These are phyloP conservation scores for Cryptosporidium parvum DNA, from an alignment of 169 alveolate genomes.

Conservation along the genomic window DNA sequence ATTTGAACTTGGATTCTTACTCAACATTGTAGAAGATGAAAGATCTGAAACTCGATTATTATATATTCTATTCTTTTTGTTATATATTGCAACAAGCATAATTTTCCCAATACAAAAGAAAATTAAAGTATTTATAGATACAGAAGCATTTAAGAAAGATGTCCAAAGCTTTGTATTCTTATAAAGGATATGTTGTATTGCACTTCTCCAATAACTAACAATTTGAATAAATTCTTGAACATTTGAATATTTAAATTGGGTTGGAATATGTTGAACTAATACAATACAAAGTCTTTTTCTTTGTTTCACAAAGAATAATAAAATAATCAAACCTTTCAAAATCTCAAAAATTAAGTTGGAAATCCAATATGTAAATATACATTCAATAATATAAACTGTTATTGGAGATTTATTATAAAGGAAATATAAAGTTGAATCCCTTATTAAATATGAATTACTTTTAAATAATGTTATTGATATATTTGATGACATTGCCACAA, in stretches of 20 bases:
- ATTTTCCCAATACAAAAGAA: conserved; percentile 44
- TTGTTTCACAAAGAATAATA: conserved; percentile 52
- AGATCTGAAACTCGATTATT: conserved; percentile 5
- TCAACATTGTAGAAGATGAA: background rate
- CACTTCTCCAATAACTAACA: conserved; percentile 74
- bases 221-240: conserved; percentile 73
- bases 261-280: conserved; percentile 63
- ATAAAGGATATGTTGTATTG: conserved; percentile 53
- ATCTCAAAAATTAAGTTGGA: conserved; percentile 54
- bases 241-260: conserved; percentile 65
- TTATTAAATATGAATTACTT: conserved; percentile 48
- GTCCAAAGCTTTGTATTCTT: conserved; percentile 74
- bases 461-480: conserved; percentile 46
- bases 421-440: conserved; percentile 68
- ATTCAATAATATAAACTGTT: conserved; percentile 31
- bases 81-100: conserved; percentile 26
- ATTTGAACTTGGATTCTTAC: background rate
- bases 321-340: conserved; percentile 45
- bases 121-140: conserved; percentile 57
- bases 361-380: conserved; percentile 51
- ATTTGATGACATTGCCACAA: conserved; percentile 61
- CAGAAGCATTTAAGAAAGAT: conserved; percentile 14
- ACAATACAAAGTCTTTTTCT: conserved; percentile 57
- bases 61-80: conserved; percentile 31
- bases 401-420: conserved; percentile 46